phyloP scores from a whole-genome alignment of 169 alveolate species.

The Cryptosporidium sp. region DNA sequence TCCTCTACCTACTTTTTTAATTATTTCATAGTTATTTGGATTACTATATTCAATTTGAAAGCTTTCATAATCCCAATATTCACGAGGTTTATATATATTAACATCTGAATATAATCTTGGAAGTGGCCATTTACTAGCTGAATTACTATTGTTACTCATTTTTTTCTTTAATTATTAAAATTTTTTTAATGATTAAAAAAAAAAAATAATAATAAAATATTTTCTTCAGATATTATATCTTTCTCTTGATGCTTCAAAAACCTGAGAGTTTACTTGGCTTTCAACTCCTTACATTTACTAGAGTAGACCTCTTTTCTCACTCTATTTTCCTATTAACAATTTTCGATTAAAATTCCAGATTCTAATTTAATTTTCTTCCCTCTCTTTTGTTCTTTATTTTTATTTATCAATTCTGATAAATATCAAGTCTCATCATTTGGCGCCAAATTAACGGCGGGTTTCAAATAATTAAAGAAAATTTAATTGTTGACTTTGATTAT shows the following conservation, averaged over 20 bases:
- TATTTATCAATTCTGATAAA: background rate
- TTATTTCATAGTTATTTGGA: conserved; percentile 94
- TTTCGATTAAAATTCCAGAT: no score
- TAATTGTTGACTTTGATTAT: no score
- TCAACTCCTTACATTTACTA: background rate
- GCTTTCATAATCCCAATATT: conserved; percentile 93
- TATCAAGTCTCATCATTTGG: conserved; percentile 9
- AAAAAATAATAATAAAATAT: background rate
- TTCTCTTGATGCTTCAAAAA: background rate
- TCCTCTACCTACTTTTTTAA: conserved; percentile 98
- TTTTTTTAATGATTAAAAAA: background rate
- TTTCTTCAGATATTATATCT: background rate
- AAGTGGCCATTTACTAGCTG: conserved; percentile 74
- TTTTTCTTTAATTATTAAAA: background rate
- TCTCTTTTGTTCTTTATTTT: background rate
- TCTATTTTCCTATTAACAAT: background rate
- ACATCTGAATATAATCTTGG: conserved; percentile 87
- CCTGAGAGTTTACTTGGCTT: background rate
- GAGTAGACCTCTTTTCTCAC: background rate
- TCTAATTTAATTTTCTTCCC: background rate
- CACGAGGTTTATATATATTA: conserved; percentile 85
- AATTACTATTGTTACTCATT: conserved; percentile 36
- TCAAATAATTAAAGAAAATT: no score
- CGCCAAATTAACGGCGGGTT: background rate
- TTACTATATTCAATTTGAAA: conserved; percentile 83